These are phyloP conservation scores for Grosmannia huntii DNA, from an alignment of 2,329 filamentous ascomycete genomes.

Conservation along the genomic window DNA sequence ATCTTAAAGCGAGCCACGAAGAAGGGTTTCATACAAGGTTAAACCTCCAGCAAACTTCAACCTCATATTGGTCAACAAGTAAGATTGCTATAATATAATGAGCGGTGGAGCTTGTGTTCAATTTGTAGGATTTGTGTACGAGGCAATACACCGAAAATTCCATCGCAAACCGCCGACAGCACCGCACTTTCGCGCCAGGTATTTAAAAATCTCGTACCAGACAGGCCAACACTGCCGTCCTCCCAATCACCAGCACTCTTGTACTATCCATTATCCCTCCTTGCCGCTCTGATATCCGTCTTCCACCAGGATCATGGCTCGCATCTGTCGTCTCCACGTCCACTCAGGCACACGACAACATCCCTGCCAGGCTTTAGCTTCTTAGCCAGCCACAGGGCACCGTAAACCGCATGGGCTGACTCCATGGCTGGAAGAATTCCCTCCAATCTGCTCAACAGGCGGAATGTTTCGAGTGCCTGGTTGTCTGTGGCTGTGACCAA, in stretches of 20 bases:
- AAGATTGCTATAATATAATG: too few relatives aligned
- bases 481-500: constrained; percentile 89
- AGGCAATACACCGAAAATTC: too few relatives aligned
- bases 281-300: neutral
- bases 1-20: too few relatives aligned
- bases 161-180: too few relatives aligned
- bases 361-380: constrained; percentile 81
- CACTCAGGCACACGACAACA: constrained; percentile 85
- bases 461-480: constrained; percentile 79
- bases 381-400: constrained; percentile 82
- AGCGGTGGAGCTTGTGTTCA: too few relatives aligned
- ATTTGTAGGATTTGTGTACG: too few relatives aligned
- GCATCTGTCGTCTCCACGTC: constrained; percentile 67
- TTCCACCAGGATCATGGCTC: neutral
- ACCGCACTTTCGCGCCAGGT: too few relatives aligned
- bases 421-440: constrained; percentile 96
- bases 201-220: neutral
- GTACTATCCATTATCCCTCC: neutral
- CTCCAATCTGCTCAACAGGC: constrained; percentile 75
- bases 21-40: too few relatives aligned
- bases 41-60: too few relatives aligned
- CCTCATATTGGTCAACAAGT: too few relatives aligned
- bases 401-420: constrained; percentile 83
- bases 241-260: neutral
- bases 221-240: too few relatives aligned